Percentiles rank a stretch among this genome's conserved stretches.
phyloP scores from a whole-genome alignment of 352 stramenopile genomes.

The Globisporangium barbulae region DNA sequence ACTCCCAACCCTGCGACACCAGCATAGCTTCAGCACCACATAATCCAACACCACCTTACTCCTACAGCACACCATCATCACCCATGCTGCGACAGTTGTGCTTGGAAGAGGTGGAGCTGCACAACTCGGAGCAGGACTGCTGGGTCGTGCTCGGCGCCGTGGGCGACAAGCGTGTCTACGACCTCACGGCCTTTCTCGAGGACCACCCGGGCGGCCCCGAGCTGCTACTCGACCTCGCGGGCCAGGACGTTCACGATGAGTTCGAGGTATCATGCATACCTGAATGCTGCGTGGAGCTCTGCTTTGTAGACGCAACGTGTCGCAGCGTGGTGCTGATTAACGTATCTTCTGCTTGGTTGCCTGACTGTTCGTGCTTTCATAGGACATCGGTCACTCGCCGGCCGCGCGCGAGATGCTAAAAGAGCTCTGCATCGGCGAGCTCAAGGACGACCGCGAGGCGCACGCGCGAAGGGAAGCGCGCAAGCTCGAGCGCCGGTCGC shows the following conservation, averaged over 20 bases:
- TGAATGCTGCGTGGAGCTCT: neutral
- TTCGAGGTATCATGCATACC: slow-evolving; percentile 39
- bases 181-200: slow-evolving; percentile 93
- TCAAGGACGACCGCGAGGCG: slow-evolving; percentile 33
- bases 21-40: too few species aligned
- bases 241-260: slow-evolving; percentile 75
- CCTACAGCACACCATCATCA: neutral
- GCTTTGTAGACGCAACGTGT: neutral
- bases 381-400: slow-evolving; percentile 92
- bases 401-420: slow-evolving; percentile 85
- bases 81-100: slow-evolving; percentile 49
- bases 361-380: neutral
- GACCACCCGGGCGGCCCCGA: slow-evolving; percentile 93
- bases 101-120: slow-evolving; percentile 81
- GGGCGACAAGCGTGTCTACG: slow-evolving; percentile 86
- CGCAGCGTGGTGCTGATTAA: neutral
- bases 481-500: slow-evolving; percentile 25
- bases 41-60: too few species aligned
- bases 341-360: neutral
- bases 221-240: slow-evolving; percentile 88
- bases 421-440: slow-evolving; percentile 85
- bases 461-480: slow-evolving; percentile 12
- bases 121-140: slow-evolving; percentile 36
- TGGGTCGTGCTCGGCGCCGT: slow-evolving; percentile 42
- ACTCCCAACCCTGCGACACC: too few species aligned